These are phyloP conservation scores for Friedmanniomyces simplex DNA, from an alignment of 495 filamentous ascomycete genomes.

Conservation along the genomic window DNA sequence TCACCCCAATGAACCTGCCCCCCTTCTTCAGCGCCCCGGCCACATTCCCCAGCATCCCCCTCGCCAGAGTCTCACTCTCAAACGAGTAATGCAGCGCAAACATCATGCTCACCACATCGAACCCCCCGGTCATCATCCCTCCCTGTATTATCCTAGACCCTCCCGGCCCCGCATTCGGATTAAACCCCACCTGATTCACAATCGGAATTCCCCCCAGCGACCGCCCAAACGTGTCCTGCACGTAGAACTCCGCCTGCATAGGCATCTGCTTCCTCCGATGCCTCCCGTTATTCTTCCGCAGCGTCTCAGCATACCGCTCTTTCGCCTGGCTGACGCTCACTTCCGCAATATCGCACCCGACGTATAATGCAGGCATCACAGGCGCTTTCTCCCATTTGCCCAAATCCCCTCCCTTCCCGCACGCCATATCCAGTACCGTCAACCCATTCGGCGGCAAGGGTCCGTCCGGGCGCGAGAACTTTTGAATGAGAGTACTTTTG, in stretches of 20 bases:
- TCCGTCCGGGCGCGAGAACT: slow-evolving; percentile 73
- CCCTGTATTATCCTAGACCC: slow-evolving; percentile 45
- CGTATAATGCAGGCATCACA: slow-evolving; percentile 74
- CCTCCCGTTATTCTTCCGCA: slow-evolving; percentile 17
- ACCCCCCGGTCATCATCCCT: slow-evolving; percentile 47
- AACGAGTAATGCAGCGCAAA: slow-evolving; percentile 99
- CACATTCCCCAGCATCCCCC: slow-evolving; percentile 89
- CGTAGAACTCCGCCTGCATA: slow-evolving; percentile 76
- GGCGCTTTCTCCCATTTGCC: slow-evolving; percentile 91
- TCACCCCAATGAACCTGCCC: slow-evolving; percentile 83
- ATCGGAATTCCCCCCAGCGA: slow-evolving; percentile 67
- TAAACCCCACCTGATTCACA: slow-evolving; percentile 74
- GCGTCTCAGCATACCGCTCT: slow-evolving; percentile 70
- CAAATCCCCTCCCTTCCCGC: slow-evolving; percentile 91
- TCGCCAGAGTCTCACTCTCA: slow-evolving; percentile 73
- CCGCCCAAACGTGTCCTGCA: slow-evolving; percentile 82
- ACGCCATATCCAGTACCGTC: slow-evolving; percentile 83
- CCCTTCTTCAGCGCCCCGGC: slow-evolving; percentile 83
- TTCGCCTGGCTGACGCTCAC: slow-evolving; percentile 81
- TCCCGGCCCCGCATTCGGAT: slow-evolving; percentile 52
- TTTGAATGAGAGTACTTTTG: slow-evolving; percentile 92
- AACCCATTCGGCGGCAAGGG: slow-evolving; percentile 40
- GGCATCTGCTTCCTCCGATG: slow-evolving; percentile 41
- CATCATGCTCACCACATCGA: slow-evolving; percentile 97
- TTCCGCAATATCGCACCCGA: slow-evolving; percentile 86